A percentile compares a stretch with the other conserved stretches of the same genome.
Conservation (phyloP, 139 green algal species). For the Dunaliella primolecta region DNA sequence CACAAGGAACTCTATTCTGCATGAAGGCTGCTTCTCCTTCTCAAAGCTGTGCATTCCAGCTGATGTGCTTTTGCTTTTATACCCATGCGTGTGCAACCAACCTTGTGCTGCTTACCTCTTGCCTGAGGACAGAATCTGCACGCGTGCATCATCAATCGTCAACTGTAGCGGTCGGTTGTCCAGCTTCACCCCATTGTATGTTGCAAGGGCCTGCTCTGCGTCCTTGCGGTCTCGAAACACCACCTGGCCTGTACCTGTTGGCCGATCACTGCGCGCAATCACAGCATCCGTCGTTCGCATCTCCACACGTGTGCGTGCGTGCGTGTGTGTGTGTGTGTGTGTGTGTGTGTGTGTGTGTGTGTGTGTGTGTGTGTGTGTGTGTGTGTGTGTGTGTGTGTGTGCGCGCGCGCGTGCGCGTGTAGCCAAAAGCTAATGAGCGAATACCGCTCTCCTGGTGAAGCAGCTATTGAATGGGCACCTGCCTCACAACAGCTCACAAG, state of each 20-base stretch:
- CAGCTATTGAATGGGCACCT: too few species aligned
- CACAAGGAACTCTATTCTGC: background rate
- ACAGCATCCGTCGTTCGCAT: background rate
- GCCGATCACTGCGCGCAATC: background rate
- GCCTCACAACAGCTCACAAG: too few species aligned
- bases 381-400: conserved; percentile 17
- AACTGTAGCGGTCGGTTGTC: background rate
- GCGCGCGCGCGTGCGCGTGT: too few species aligned
- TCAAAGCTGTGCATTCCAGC: too few species aligned
- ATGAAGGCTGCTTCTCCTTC: too few species aligned
- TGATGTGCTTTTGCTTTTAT: too few species aligned
- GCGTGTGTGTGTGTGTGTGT: background rate
- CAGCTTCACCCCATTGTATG: background rate
- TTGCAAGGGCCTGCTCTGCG: background rate
- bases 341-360: conserved; percentile 18
- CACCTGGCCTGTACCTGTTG: conserved; percentile 3
- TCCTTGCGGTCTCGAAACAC: conserved; percentile 5
- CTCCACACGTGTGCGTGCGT: background rate
- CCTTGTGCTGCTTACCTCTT: background rate
- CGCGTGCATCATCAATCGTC: background rate
- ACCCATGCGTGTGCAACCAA: background rate
- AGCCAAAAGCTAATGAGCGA: too few species aligned
- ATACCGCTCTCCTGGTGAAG: too few species aligned
- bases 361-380: conserved; percentile 19
- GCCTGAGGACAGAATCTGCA: background rate